Conservation (phyloP, 2,329 filamentous ascomycete species). For the Pseudogymnoascus sp. region DNA sequence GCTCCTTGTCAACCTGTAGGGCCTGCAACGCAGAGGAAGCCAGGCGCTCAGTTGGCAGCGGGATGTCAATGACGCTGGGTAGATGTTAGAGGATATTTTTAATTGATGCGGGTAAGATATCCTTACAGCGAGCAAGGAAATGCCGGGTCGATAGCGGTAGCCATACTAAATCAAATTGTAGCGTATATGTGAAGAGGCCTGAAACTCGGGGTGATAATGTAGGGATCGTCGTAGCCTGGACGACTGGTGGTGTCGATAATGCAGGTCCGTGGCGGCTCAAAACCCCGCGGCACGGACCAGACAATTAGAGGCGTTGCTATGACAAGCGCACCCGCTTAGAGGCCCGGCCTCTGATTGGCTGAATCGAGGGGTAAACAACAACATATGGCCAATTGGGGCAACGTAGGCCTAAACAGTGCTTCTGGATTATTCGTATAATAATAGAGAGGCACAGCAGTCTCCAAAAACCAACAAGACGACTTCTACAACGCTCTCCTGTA, state of each 20-base stretch:
- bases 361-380: constrained; percentile 8
- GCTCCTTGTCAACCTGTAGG: constrained; percentile 78
- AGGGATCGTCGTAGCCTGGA: constrained; percentile 5
- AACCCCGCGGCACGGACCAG: constrained; percentile 4
- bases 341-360: background rate
- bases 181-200: background rate
- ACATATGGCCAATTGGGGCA: constrained; percentile 9
- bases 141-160: constrained; percentile 31
- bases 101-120: constrained; percentile 7
- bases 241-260: constrained; percentile 6
- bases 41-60: constrained; percentile 73
- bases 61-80: constrained; percentile 33
- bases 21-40: constrained; percentile 68
- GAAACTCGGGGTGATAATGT: background rate
- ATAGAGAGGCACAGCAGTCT: constrained; percentile 6
- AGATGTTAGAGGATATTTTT: background rate
- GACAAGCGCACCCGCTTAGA: background rate
- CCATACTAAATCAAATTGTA: constrained; percentile 1
- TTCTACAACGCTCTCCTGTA: background rate
- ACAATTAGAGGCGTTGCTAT: constrained; percentile 9
- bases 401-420: constrained; percentile 2
- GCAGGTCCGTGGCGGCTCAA: constrained; percentile 4
- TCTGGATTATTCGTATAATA: constrained; percentile 8
- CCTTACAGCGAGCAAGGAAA: constrained; percentile 60
- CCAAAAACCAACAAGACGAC: constrained; percentile 1